Conservation (phyloP, 2,329 filamentous ascomycete genomes). For the Biscogniauxia mediterranea region DNA sequence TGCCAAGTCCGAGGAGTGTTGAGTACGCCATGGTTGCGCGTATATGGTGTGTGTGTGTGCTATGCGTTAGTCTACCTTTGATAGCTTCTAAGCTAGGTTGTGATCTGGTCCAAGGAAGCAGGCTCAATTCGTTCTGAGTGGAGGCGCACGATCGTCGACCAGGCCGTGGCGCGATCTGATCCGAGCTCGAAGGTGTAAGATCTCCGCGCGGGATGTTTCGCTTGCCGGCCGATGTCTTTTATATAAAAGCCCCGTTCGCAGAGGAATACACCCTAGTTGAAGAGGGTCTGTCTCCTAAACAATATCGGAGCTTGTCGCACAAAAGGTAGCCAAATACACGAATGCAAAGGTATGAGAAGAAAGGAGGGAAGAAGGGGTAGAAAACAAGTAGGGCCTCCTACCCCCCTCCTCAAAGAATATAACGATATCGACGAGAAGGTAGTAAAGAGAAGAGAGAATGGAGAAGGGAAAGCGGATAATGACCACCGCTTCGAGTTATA, state of each 20-base stretch:
- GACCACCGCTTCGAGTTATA: too few relatives aligned
- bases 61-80: neutral
- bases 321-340: neutral
- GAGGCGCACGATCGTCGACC: neutral
- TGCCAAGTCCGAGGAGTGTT: constrained; percentile 26
- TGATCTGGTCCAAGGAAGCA: neutral
- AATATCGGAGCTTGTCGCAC: neutral
- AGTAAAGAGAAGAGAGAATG: neutral
- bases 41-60: neutral
- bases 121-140: neutral
- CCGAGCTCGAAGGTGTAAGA: neutral
- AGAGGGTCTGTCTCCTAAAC: neutral
- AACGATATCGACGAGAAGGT: constrained; percentile 2
- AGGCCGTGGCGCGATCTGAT: neutral
- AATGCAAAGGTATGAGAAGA: neutral
- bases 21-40: neutral
- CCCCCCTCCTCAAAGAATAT: constrained; percentile 13
- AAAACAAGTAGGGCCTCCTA: constrained; percentile 21
- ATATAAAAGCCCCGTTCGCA: neutral
- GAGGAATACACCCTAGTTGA: neutral
- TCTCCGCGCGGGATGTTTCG: neutral
- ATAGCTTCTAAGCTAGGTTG: neutral
- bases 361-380: constrained; percentile 16
- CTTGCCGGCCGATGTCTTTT: neutral
- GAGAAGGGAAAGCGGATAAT: constrained; percentile 3